Evolutionary conservation across 139 green algal species (phyloP), one percentile per base, ranked within the genome.

Genomic region (Chlamydomonas sp.): DNA sequence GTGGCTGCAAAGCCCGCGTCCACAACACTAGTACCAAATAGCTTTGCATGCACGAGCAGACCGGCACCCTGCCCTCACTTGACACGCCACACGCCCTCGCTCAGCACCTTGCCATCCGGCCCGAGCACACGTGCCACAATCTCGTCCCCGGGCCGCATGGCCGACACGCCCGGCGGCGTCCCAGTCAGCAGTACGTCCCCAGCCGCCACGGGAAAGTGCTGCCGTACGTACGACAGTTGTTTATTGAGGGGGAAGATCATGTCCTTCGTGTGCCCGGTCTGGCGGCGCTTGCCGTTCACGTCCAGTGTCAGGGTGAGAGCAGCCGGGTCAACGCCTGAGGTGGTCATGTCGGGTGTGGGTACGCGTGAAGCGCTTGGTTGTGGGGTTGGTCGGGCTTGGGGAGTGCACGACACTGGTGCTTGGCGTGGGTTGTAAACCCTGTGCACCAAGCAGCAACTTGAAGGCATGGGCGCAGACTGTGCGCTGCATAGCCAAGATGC

Each of bases 151-250:
- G 49, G 9, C 76, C 17, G 57, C 75, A 88, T 82, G 1, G 10
- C n/a, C n/a, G 57, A 77, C 3, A 88, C 84, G 57, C 84, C 84
- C 16, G 64, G 74, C 17, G 84, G 84, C 63, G 84, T 88, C 63
- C 84, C 84, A 4, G 75, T 83, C 7, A 88, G 84, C 84, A 88
- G 20, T 75, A 88, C 75, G 75, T 88, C 84, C 9, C 84, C 83
- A 1, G 83, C 31, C 4, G 7, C 63, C 62, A 76, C 83, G 12
- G 74, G 83, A 31, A 88, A 88, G 73, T 88, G 83, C 31, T 12
- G 20, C 62, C 31, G 1, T 10, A 88, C 83, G 63, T 88, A 81
- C 15, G 15, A 59, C 18, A 77, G 5, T 20, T 77, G 20, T 58
- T 10, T 5, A 20, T 20, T 8, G 18, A 59, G 4, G 59, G 20